A percentile compares a stretch with the other conserved stretches of the same genome.
Conservation (phyloP, 805 yeast species). For the Lipomyces sp. region DNA sequence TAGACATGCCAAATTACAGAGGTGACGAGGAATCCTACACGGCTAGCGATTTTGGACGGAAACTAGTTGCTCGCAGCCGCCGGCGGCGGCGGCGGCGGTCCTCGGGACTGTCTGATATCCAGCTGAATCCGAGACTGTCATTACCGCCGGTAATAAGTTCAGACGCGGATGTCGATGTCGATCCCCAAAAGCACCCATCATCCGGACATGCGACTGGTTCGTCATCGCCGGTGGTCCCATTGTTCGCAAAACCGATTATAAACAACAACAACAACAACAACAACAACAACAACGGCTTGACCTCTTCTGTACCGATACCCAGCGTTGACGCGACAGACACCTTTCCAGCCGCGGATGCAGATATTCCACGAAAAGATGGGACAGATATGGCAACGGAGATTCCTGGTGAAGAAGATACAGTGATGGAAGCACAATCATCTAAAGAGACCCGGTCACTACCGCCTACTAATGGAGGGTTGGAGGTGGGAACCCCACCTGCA, state of each 20-base stretch:
- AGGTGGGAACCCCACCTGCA: not conserved
- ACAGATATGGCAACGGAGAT: not conserved
- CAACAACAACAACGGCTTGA: not conserved
- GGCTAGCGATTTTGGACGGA: not conserved
- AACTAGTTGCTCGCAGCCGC: not conserved
- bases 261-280: too few relatives aligned
- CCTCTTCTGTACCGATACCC: not conserved
- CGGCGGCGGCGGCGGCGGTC: not conserved
- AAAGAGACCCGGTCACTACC: not conserved
- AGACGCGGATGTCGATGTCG: conserved; percentile 22
- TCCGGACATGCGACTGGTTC: conserved; percentile 8
- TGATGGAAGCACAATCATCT: not conserved
- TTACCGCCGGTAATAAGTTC: conserved; percentile 22
- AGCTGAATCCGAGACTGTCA: conserved; percentile 14
- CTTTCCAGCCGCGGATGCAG: not conserved
- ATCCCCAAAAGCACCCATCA: conserved; percentile 29
- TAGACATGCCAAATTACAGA: not conserved
- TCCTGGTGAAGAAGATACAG: not conserved
- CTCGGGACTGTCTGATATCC: conserved; percentile 5
- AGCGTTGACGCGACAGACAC: not conserved
- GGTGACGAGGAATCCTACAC: not conserved
- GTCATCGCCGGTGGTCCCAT: conserved; percentile 10
- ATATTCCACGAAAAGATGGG: not conserved
- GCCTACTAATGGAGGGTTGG: not conserved
- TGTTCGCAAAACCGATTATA: conserved; percentile 4